These are phyloP conservation scores for Rhododendron simsii DNA, from an alignment of 148 eudicot species.

Conservation along the genomic window DNA sequence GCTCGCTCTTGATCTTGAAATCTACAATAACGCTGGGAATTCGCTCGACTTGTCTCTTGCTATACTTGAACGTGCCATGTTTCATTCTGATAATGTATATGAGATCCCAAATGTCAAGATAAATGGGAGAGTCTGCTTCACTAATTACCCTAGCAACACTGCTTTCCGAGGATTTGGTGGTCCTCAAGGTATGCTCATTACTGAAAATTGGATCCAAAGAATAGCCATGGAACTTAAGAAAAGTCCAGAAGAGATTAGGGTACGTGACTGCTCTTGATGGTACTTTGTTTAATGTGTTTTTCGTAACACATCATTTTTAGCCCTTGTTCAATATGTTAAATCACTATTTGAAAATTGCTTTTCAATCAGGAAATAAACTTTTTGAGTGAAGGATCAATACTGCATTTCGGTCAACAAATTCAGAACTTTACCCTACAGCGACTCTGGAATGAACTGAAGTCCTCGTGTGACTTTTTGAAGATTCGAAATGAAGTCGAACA, in stretches of 20 bases:
- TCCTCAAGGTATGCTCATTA: conserved; percentile 95
- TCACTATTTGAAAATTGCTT: neutral
- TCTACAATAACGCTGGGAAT: conserved; percentile 90
- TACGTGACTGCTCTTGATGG: conserved; percentile 20
- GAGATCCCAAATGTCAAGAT: conserved; percentile 80
- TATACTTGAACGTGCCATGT: conserved; percentile 94
- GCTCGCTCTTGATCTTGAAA: conserved; percentile 86
- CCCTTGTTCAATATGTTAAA: neutral
- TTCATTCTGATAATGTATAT: conserved; percentile 90
- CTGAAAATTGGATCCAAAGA: conserved; percentile 97
- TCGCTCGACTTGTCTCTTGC: conserved; percentile 89
- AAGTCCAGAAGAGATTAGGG: conserved; percentile 91
- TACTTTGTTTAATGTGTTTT: neutral
- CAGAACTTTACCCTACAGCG: conserved; percentile 67
- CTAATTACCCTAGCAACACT: conserved; percentile 90
- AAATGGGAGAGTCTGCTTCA: conserved; percentile 86
- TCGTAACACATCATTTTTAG: neutral
- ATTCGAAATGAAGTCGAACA: conserved; percentile 57
- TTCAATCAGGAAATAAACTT: conserved; percentile 76
- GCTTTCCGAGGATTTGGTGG: conserved; percentile 99
- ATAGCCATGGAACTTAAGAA: conserved; percentile 80
- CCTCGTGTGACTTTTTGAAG: conserved; percentile 47
- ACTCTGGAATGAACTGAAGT: conserved; percentile 80
- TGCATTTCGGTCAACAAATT: conserved; percentile 78
- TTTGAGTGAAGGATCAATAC: conserved; percentile 63